Evolutionary conservation across 257 asterid genomes (phyloP).

Genomic region (Salvia hispanica): DNA sequence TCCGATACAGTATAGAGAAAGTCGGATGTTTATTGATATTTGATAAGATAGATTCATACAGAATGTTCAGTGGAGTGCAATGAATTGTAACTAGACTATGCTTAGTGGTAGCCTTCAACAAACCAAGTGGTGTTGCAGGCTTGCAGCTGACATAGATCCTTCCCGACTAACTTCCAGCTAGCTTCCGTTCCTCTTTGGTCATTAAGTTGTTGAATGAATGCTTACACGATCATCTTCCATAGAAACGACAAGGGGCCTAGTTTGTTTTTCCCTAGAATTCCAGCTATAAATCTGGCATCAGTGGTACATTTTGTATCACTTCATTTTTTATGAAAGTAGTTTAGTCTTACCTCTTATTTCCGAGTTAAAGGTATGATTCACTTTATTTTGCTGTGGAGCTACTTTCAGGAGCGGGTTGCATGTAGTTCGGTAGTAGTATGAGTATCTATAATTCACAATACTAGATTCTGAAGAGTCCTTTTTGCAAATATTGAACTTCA

Average conservation of each 20-base stretch:
- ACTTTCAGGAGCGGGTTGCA: background rate
- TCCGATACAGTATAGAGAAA: too few species aligned
- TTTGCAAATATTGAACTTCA: background rate
- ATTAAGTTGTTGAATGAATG: too few species aligned
- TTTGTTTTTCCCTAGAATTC: background rate
- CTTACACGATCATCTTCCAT: background rate
- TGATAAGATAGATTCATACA: too few species aligned
- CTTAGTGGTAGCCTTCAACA: too few species aligned
- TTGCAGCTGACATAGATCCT: too few species aligned
- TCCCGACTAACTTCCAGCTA: too few species aligned
- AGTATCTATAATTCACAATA: background rate
- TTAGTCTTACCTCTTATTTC: background rate
- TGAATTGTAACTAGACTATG: too few species aligned
- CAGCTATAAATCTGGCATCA: background rate
- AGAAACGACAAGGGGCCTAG: background rate
- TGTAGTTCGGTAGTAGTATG: slow-evolving; percentile 14
- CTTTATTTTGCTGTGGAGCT: background rate
- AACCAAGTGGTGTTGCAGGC: too few species aligned
- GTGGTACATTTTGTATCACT: background rate
- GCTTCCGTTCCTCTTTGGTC: too few species aligned
- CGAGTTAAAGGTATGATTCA: slow-evolving; percentile 4
- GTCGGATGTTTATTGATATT: too few species aligned
- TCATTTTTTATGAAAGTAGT: background rate
- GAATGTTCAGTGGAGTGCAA: too few species aligned
- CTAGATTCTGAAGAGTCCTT: background rate